These are phyloP conservation scores for Boeremia lycopersici DNA, from an alignment of 2,329 filamentous ascomycete genomes.

Conservation along the genomic window DNA sequence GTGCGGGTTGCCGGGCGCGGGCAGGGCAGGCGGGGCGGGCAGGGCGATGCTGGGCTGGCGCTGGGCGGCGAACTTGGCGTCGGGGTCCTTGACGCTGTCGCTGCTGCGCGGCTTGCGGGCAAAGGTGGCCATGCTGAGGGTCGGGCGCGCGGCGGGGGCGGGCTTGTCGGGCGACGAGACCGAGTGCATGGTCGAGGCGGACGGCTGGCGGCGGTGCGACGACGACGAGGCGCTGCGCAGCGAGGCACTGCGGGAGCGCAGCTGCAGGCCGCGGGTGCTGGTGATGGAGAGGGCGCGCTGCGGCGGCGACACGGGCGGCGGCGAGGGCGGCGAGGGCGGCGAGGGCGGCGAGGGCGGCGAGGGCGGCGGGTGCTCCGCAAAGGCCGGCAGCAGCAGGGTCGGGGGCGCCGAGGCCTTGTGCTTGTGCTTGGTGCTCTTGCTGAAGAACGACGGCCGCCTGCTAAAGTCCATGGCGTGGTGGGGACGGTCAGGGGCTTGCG, in stretches of 20 bases:
- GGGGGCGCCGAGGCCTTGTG: constrained; percentile 4
- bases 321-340: constrained; percentile 32
- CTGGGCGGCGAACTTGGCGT: not conserved
- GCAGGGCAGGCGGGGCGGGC: constrained; percentile 35
- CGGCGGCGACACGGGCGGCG: constrained; percentile 37
- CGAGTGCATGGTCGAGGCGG: constrained; percentile 39
- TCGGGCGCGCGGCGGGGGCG: constrained; percentile 36
- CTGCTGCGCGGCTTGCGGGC: constrained; percentile 44
- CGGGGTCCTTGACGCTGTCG: constrained; percentile 38
- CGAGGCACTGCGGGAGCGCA: constrained; percentile 50
- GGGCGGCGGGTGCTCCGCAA: not conserved
- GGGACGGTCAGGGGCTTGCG: not conserved
- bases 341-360: not conserved
- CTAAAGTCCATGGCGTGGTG: constrained; percentile 25
- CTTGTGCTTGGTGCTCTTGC: constrained; percentile 17
- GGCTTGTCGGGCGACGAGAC: constrained; percentile 46
- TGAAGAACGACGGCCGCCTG: constrained; percentile 42
- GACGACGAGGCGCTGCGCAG: constrained; percentile 47
- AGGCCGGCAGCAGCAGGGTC: not conserved
- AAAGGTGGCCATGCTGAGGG: constrained; percentile 48
- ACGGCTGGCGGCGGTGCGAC: constrained; percentile 40
- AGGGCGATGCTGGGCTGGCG: constrained; percentile 26
- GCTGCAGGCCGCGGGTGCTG: constrained; percentile 46
- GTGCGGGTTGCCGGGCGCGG: constrained; percentile 55
- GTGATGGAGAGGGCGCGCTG: constrained; percentile 38